Conservation (phyloP, 2,329 filamentous ascomycete genomes). For the Verticillium klebahnii region DNA sequence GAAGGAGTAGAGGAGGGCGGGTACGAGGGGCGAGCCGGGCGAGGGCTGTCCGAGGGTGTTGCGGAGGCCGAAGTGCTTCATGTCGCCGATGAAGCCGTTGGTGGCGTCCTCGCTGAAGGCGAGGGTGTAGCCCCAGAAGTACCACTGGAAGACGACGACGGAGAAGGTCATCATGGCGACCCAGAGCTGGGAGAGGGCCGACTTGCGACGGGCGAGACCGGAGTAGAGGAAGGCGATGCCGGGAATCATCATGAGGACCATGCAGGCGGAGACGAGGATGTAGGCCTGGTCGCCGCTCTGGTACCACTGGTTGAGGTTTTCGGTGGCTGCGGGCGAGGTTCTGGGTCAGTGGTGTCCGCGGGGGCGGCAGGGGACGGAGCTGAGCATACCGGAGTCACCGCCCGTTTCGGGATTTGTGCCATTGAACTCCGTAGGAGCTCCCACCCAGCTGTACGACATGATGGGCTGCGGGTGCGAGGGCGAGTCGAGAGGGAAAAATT, state of each 20-base stretch:
- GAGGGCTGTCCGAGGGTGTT: conserved; percentile 81
- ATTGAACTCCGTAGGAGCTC: conserved; percentile 57
- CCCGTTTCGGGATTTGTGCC: conserved; percentile 60
- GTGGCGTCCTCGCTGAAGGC: conserved; percentile 79
- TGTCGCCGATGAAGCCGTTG: conserved; percentile 87
- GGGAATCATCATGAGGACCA: conserved; percentile 95
- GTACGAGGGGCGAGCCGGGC: conserved; percentile 81
- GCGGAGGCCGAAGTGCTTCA: conserved; percentile 83
- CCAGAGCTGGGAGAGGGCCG: conserved; percentile 94
- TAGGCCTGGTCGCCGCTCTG: conserved; percentile 87
- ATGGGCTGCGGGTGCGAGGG: conserved; percentile 10
- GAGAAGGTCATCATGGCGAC: conserved; percentile 92
- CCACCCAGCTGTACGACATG: conserved; percentile 59
- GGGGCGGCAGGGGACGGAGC: not conserved
- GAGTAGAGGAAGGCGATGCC: conserved; percentile 98
- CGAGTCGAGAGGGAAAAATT: not conserved
- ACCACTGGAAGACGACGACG: conserved; percentile 96
- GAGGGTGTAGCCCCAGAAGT: conserved; percentile 97
- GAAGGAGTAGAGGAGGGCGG: conserved; percentile 87
- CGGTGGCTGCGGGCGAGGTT: conserved; percentile 49
- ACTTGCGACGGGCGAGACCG: conserved; percentile 94
- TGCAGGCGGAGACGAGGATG: conserved; percentile 83
- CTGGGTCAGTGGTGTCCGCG: not conserved
- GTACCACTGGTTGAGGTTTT: conserved; percentile 96
- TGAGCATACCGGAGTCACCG: conserved; percentile 70